Evolutionary conservation across 2,329 filamentous ascomycete species (phyloP), one percentile per base, ranked within the genome.

Genomic region (Penicillium sp.): DNA sequence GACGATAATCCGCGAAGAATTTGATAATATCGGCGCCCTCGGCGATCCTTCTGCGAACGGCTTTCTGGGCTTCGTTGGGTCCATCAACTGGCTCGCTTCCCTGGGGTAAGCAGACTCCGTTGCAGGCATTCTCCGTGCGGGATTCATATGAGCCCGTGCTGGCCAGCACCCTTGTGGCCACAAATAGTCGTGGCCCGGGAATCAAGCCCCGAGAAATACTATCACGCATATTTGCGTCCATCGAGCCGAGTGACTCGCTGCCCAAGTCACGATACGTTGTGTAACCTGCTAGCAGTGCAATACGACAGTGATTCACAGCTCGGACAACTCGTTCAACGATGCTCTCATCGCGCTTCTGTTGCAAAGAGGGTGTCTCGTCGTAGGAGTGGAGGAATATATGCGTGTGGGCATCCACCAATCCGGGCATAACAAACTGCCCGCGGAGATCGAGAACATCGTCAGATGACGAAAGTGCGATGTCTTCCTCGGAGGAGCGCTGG

Each of bases 261-360:
- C 81, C 80, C 0, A 83, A 73, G 64, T 84, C 81, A 9, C 81
- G 74, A 65, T 83, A 83, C 1, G 81, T 83, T 0, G 81, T 86
- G 70, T 81, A 85, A 6, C 83, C 83, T 0, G 82, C 80, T 20
- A 80, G 68, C 9, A 86, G 71, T 1, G 80, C 82, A 0, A 74
- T 72, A 46, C 78, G 78, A 59, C 76, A 76, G 60, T 83, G 78
- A 58, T 83, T 81, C 7, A 78, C 77, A 0, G 79, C 78, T 18
- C 83, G 78, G 48, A 85, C 75, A 23, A 79, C 74, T 21, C 82
- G 73, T 63, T 86, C 83, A 7, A 83, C 76, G n/a, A 81, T 66
- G 56, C 79, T 81, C 62, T 84, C 81, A 59, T 85, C 81, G 35
- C 82, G 78, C 68, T 83, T 80, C 63, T 85, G 83, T 42, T 79